Evolutionary conservation across 2,329 filamentous ascomycete genomes (phyloP).

Genomic region (Capronia epimyces): DNA sequence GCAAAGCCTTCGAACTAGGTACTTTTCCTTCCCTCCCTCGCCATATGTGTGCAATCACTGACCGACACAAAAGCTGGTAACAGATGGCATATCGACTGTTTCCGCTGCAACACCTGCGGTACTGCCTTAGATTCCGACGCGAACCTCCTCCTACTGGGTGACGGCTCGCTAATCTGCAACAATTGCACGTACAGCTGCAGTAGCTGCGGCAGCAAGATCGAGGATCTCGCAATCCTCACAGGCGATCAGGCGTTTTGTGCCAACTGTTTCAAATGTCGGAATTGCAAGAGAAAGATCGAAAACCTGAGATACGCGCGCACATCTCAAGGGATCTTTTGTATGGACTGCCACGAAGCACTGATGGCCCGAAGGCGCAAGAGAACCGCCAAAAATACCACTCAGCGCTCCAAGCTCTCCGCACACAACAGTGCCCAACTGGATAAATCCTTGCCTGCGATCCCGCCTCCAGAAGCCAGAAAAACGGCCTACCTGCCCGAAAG

Average conservation of each 20-base stretch:
- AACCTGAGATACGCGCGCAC: slow-evolving; percentile 96
- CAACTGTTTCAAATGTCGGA: slow-evolving; percentile 92
- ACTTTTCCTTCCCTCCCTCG: slow-evolving; percentile 23
- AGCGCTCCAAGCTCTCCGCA: slow-evolving; percentile 29
- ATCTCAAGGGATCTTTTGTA: slow-evolving; percentile 97
- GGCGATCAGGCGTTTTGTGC: slow-evolving; percentile 98
- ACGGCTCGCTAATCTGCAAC: slow-evolving; percentile 97
- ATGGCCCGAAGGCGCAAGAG: slow-evolving; percentile 86
- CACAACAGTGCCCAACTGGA: slow-evolving; percentile 60
- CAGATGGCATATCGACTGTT: slow-evolving; percentile 98
- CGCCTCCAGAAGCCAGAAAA: slow-evolving; percentile 52
- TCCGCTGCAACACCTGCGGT: slow-evolving; percentile 91
- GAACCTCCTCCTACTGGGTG: slow-evolving; percentile 91
- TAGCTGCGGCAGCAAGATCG: slow-evolving; percentile 94
- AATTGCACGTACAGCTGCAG: slow-evolving; percentile 99
- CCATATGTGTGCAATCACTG: slow-evolving; percentile 26
- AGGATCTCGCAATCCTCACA: slow-evolving; percentile 93
- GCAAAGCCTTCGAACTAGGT: slow-evolving; percentile 97
- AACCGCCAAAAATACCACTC: slow-evolving; percentile 36
- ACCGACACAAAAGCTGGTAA: slow-evolving; percentile 65
- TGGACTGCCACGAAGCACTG: slow-evolving; percentile 94
- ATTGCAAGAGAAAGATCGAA: slow-evolving; percentile 98
- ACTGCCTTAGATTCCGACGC: slow-evolving; percentile 97
- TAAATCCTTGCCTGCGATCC: slow-evolving; percentile 87
- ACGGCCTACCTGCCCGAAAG: slow-evolving; percentile 38